A percentile compares a stretch with the other conserved stretches of the same genome.
Evolutionary conservation across 202 grass and related monocot species (phyloP).

Genomic region (Hordeum pubiflorum): DNA sequence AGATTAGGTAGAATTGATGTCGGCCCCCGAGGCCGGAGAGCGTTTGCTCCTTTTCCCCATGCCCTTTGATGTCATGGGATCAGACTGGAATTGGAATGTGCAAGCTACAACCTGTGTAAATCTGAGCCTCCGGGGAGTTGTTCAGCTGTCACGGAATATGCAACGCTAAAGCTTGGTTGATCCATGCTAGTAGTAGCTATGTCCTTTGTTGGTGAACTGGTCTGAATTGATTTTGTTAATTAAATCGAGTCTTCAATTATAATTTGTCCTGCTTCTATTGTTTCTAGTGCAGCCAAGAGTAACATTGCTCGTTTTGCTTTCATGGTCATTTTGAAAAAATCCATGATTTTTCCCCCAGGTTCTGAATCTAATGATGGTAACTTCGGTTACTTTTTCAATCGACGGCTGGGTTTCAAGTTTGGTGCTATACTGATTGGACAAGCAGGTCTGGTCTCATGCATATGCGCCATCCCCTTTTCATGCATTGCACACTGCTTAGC

Average conservation of each 20-base stretch:
- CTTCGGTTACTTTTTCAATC: not conserved
- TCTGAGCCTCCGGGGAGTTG: not conserved
- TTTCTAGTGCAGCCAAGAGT: not conserved
- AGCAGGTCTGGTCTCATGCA: conserved; percentile 23
- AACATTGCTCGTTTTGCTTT: not conserved
- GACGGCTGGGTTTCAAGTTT: not conserved
- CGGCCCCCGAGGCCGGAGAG: not conserved
- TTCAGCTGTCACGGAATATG: not conserved
- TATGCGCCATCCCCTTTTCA: not conserved
- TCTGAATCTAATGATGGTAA: not conserved
- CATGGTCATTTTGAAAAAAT: not conserved
- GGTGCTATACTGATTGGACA: conserved; percentile 33
- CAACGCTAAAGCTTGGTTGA: not conserved
- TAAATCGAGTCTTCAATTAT: not conserved
- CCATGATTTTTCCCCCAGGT: not conserved
- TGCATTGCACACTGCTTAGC: not conserved
- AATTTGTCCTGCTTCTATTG: not conserved
- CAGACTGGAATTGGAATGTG: not conserved
- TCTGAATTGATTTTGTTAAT: not conserved
- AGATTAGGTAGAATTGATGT: not conserved
- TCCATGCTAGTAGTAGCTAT: not conserved
- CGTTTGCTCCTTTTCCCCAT: no score
- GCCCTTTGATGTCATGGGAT: not conserved
- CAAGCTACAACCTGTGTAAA: not conserved
- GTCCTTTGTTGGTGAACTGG: not conserved